Evolutionary conservation across 345 rosid genomes (phyloP).

Genomic region (Angophora floribunda): DNA sequence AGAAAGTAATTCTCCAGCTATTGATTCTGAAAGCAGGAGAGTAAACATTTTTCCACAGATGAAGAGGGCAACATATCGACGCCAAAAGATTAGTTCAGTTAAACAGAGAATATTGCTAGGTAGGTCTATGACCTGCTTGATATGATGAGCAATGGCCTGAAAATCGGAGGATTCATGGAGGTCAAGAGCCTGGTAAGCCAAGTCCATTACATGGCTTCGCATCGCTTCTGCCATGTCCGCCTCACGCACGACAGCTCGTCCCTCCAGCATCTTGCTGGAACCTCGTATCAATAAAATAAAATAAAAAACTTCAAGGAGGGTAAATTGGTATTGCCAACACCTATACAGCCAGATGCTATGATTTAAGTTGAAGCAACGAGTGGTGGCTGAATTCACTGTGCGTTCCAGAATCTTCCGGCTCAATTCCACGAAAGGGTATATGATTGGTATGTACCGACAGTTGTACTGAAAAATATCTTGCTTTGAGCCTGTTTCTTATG

Average conservation of each 20-base stretch:
- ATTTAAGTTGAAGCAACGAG: not conserved
- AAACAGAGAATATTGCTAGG: not conserved
- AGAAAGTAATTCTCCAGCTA: not conserved
- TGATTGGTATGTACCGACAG: not conserved
- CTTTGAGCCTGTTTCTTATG: not conserved
- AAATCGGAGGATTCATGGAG: constrained; percentile 38
- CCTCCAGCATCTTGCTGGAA: constrained; percentile 28
- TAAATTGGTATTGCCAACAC: not conserved
- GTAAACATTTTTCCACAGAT: not conserved
- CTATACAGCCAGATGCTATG: not conserved
- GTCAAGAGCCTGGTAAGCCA: constrained; percentile 45
- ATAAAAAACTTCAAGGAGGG: not conserved
- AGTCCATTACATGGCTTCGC: constrained; percentile 34
- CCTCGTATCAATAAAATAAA: not conserved
- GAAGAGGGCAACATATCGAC: not conserved
- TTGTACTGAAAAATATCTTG: not conserved
- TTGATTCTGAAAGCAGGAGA: not conserved
- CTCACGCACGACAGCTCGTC: constrained; percentile 31
- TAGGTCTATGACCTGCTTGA: constrained; percentile 23
- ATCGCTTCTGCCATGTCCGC: constrained; percentile 37
- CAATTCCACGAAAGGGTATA: not conserved
- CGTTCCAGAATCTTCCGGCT: not conserved
- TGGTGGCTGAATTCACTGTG: not conserved
- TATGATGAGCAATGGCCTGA: constrained; percentile 35
- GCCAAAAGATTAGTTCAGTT: not conserved